Evolutionary conservation across 2,329 filamentous ascomycete genomes (phyloP), one percentile per base, ranked within the genome.

Genomic region (Dactylonectria macrodidyma): DNA sequence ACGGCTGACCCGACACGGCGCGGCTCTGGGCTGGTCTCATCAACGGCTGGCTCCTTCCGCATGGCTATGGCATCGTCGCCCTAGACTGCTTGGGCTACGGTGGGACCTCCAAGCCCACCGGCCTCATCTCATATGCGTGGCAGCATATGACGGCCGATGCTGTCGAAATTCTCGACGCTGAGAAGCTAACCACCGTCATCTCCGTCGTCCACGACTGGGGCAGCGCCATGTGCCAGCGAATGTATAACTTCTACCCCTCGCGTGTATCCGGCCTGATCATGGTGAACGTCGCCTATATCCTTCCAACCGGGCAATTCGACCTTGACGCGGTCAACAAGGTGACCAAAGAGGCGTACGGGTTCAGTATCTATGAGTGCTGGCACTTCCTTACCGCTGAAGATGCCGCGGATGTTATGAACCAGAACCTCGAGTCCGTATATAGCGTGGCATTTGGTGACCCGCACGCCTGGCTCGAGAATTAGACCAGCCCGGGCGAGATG

Each of bases 141-240:
- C 36, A 7, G 36, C 36, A 38, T 38, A 38, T 83, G 72, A 69
- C 79, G 2, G 71, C 76, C 24, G 84, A 85, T 65, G 58, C 83
- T 5, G 60, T 75, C 3, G 81, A 84, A 22, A 83, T 86, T 5
- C 73, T 86, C 11, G 75, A 82, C 64, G 68, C 73, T 5, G 82
- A 85, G 70, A 64, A 75, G 2, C 67, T 82, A 22, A 48, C 72
- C 52, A 75, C 75, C 41, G 77, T 80, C 34, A 78, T 87, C 61
- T 78, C 82, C 3, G 76, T 86, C 36, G 86, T 85, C 50, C 85
- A 87, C 67, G 85, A 88, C 72, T 87, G 84, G 85, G 86, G 86
- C 12, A 41, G 36, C 10, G 36, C 62, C 8, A 67, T 83, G 11
- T 80, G 81, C 0, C 79, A 82, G 60, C 79, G 84, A 14, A 66